Base-by-base conservation (phyloP, 768 basidiomycete genomes). In the Cystobasidium tubakii region DNA sequence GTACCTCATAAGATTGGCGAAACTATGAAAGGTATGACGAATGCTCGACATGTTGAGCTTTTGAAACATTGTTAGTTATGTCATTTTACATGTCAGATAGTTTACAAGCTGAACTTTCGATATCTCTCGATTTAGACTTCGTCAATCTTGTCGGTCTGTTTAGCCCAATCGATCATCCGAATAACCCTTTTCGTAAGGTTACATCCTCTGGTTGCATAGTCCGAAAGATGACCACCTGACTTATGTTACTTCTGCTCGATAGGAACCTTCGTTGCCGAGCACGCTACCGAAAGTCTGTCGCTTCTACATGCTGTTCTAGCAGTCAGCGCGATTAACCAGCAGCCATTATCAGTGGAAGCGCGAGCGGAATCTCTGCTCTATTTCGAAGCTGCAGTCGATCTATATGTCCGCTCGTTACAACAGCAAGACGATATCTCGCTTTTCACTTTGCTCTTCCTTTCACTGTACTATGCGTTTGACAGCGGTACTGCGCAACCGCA, bases 351-450 rank as follows among this genome's bases (percentile, higher is more conserved):
- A 6, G 69, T 60, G 23, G 69, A 71, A 42, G 69, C 69, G 1
- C 54, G 69, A 71, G 69, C 69, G n/a, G 69, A 71, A 31, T 57
- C 54, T 7, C 33, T 71, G 10, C 39, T 71, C 33, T 71, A 71
- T 31, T 71, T 71, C 36, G 69, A 71, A 44, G 69, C 69, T 29
- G 55, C 54, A 3, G 69, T 71, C 27, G 69, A 71, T 36, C 69
- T 71, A n/a, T 71, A 71, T 31, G 69, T 71, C 17, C 69, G 69
- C 29, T 71, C 69, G 15, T 36, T 71, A 12, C 69, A 71, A 44
- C 69, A 71, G 42, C 69, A 71, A 36, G 69, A 71, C 34, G 69
- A 71, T 42, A 55, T 71, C 31, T 55, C 54, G 10, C 69, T 71
- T 31, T 71, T 71, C 69, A 71, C 69, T n/a, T 34, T 71, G 12